phyloP scores from a whole-genome alignment of 495 filamentous ascomycete genomes.

The Lophium mytilinum region DNA sequence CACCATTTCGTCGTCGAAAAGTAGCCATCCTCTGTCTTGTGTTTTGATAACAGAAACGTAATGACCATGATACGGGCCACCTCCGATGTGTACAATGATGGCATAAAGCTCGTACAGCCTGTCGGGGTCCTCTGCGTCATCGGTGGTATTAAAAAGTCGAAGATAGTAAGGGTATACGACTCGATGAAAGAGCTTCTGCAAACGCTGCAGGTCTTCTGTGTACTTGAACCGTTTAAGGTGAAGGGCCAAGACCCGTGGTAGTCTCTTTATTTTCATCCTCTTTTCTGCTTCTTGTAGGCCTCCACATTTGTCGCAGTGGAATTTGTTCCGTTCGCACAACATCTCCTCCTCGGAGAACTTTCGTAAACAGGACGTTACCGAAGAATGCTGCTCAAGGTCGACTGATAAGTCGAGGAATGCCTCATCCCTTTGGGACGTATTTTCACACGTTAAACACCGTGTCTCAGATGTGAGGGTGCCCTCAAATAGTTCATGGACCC shows the following conservation, averaged over 20 bases:
- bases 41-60: constrained; percentile 98
- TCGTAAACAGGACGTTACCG: constrained; percentile 86
- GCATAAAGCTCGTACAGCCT: constrained; percentile 94
- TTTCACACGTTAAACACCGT: constrained; percentile 92
- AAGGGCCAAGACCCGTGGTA: constrained; percentile 83
- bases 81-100: constrained; percentile 96
- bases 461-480: constrained; percentile 93
- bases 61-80: constrained; percentile 96
- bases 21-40: constrained; percentile 85
- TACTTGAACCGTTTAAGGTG: constrained; percentile 98
- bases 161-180: constrained; percentile 96
- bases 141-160: constrained; percentile 94
- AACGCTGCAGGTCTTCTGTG: constrained; percentile 82
- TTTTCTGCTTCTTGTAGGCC: constrained; percentile 97
- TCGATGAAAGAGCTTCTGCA: constrained; percentile 94
- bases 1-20: constrained; percentile 98
- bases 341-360: constrained; percentile 98
- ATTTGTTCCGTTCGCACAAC: constrained; percentile 97
- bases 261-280: constrained; percentile 95
- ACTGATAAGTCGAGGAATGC: constrained; percentile 93
- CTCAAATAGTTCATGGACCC: constrained; percentile 97
- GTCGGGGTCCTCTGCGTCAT: constrained; percentile 92
- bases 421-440: constrained; percentile 88
- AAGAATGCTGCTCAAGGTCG: constrained; percentile 90
- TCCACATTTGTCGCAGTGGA: constrained; percentile 95